phyloP scores from a whole-genome alignment of 1,139 yeast genomes.

The Martiniozyma asiatica region DNA sequence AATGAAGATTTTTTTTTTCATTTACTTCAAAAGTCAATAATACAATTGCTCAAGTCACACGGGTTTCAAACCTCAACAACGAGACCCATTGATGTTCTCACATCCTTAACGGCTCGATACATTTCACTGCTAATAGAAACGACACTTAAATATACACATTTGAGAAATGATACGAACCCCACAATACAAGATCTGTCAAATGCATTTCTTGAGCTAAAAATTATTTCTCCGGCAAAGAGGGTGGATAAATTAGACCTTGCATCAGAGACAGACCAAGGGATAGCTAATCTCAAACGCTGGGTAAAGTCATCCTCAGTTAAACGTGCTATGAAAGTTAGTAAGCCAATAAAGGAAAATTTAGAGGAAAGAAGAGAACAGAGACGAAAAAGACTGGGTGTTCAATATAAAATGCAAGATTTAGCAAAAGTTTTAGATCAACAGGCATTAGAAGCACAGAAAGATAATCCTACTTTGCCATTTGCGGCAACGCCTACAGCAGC shows the following conservation, averaged over 20 bases:
- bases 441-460: conserved; percentile 15
- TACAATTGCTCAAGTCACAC: conserved; percentile 22
- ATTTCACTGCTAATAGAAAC: conserved; percentile 16
- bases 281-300: conserved; percentile 22
- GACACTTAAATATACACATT: conserved; percentile 14
- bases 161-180: conserved; percentile 17
- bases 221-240: conserved; percentile 19
- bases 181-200: conserved; percentile 19
- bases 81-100: conserved; percentile 19
- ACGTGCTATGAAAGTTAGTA: conserved; percentile 19
- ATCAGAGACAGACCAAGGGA: conserved; percentile 16
- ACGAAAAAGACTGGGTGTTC: conserved; percentile 13
- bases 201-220: conserved; percentile 19
- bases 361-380: conserved; percentile 13
- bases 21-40: conserved; percentile 19
- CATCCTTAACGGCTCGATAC: conserved; percentile 21
- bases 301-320: conserved; percentile 20
- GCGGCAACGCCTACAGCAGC: conserved; percentile 7
- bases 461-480: conserved; percentile 16
- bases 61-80: conserved; percentile 21
- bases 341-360: conserved; percentile 20
- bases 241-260: conserved; percentile 21
- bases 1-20: conserved; percentile 23
- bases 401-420: conserved; percentile 19
- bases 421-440: conserved; percentile 21